Evolutionary conservation across 2,329 filamentous ascomycete species (phyloP).

Genomic region (Laburnicola sp.): DNA sequence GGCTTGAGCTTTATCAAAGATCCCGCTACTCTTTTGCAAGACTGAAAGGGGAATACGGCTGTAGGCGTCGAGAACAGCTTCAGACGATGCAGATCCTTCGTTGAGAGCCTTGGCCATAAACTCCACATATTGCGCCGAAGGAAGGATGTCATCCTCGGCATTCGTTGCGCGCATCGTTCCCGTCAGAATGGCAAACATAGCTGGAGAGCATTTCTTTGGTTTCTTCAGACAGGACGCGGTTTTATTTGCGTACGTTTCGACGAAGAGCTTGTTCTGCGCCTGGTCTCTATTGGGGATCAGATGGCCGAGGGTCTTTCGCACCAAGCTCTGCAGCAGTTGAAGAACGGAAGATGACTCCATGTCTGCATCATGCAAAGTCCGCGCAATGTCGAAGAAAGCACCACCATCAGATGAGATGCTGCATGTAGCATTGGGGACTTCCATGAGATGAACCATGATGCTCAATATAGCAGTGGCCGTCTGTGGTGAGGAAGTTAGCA

Average conservation of each 20-base stretch:
- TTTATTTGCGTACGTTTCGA: constrained; percentile 31
- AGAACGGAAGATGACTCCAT: constrained; percentile 18
- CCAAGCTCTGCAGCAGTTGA: constrained; percentile 31
- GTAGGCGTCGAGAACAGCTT: constrained; percentile 33
- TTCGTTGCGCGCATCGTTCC: constrained; percentile 27
- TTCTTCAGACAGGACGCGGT: constrained; percentile 25
- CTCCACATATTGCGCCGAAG: constrained; percentile 27
- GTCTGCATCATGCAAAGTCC: constrained; percentile 24
- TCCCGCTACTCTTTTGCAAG: constrained; percentile 20
- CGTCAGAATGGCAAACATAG: constrained; percentile 30
- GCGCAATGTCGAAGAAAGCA: constrained; percentile 32
- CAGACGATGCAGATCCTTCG: constrained; percentile 10
- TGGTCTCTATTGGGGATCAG: constrained; percentile 41
- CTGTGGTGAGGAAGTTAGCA: constrained; percentile 15
- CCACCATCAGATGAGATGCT: constrained; percentile 34
- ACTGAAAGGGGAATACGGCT: constrained; percentile 26
- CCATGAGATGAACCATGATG: constrained; percentile 38
- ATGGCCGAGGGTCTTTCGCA: constrained; percentile 31
- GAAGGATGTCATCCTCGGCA: constrained; percentile 26
- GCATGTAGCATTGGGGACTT: constrained; percentile 41
- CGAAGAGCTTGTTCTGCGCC: constrained; percentile 35
- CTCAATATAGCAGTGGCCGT: constrained; percentile 22
- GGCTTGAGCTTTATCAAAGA: constrained; percentile 19
- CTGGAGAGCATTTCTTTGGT: constrained; percentile 24
- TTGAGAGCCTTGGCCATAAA: constrained; percentile 24